Percentiles rank a stretch among this genome's conserved stretches.
Evolutionary conservation across 2,329 filamentous ascomycete species (phyloP).

Genomic region (Ophidiomyces ophidiicola): DNA sequence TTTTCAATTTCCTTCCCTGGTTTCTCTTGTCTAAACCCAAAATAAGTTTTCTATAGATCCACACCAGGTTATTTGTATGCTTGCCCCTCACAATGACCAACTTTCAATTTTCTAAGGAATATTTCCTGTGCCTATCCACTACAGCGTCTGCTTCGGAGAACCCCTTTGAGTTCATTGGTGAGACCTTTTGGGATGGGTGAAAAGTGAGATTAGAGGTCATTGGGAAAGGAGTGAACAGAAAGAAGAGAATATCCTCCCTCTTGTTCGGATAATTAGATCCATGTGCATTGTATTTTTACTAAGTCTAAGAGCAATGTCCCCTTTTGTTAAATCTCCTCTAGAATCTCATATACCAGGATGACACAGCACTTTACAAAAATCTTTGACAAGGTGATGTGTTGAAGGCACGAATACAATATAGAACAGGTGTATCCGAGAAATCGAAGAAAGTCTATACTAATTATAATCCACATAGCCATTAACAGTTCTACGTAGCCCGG

Average conservation of each 20-base stretch:
- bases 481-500: too few species aligned
- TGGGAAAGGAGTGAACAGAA: not conserved
- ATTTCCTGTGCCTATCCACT: not conserved
- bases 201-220: not conserved
- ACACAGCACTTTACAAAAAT: not conserved
- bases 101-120: not conserved
- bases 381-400: too few species aligned
- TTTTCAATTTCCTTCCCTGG: not conserved
- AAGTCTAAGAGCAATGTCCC: not conserved
- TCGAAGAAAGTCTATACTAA: constrained; percentile 1
- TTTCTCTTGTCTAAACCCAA: not conserved
- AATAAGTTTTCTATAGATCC: too few species aligned
- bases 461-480: too few species aligned
- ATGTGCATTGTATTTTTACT: constrained; percentile 7
- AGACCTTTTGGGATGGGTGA: not conserved
- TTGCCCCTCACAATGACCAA: too few species aligned
- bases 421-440: not conserved
- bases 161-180: not conserved
- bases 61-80: too few species aligned
- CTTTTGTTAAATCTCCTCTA: too few species aligned
- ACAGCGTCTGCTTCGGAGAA: constrained; percentile 4
- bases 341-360: not conserved
- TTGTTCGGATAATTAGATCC: constrained; percentile 3
- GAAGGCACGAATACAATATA: constrained; percentile 5
- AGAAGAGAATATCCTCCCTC: constrained; percentile 5